Conservation (phyloP, 2,329 filamentous ascomycete genomes). For the Paraphaeosphaeria sporulosa region DNA sequence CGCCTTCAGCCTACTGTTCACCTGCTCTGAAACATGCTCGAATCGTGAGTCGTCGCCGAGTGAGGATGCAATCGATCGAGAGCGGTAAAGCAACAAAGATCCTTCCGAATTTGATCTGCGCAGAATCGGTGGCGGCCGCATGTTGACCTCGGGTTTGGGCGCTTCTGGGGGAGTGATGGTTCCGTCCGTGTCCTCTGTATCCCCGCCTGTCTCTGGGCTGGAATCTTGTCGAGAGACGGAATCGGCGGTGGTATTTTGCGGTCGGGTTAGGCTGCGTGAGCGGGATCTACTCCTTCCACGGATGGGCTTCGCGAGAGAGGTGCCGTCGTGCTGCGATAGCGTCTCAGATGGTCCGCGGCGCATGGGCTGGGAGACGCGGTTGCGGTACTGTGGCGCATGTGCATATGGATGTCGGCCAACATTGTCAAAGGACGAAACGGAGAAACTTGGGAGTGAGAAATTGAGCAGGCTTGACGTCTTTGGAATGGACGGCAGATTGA, state of each 20-base stretch:
- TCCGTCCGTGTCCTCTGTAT: conserved; percentile 15
- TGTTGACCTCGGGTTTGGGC: conserved; percentile 14
- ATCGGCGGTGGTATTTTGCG: conserved; percentile 25
- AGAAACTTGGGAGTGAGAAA: conserved; percentile 47
- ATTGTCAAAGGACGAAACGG: conserved; percentile 36
- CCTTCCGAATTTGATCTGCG: conserved; percentile 76
- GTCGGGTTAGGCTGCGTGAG: conserved; percentile 13
- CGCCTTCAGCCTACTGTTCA: conserved; percentile 88
- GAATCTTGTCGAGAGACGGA: conserved; percentile 29
- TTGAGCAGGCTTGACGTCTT: conserved; percentile 47
- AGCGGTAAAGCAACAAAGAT: conserved; percentile 75
- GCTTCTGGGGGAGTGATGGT: conserved; percentile 13
- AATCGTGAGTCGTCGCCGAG: conserved; percentile 85
- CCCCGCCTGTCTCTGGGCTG: conserved; percentile 13
- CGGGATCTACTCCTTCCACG: conserved; percentile 16
- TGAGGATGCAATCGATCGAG: conserved; percentile 79
- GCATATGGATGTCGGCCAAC: conserved; percentile 22
- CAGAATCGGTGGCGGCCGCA: conserved; percentile 48
- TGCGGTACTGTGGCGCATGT: conserved; percentile 20
- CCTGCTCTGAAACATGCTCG: conserved; percentile 79
- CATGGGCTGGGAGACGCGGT: conserved; percentile 27
- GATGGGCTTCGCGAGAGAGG: conserved; percentile 18
- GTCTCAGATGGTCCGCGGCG: conserved; percentile 6
- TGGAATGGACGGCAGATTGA: conserved; percentile 47
- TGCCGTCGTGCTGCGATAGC: conserved; percentile 36